Evolutionary conservation across 225 moss, liverwort and hornwort species (phyloP).

Genomic region (Marchantia paleacea): DNA sequence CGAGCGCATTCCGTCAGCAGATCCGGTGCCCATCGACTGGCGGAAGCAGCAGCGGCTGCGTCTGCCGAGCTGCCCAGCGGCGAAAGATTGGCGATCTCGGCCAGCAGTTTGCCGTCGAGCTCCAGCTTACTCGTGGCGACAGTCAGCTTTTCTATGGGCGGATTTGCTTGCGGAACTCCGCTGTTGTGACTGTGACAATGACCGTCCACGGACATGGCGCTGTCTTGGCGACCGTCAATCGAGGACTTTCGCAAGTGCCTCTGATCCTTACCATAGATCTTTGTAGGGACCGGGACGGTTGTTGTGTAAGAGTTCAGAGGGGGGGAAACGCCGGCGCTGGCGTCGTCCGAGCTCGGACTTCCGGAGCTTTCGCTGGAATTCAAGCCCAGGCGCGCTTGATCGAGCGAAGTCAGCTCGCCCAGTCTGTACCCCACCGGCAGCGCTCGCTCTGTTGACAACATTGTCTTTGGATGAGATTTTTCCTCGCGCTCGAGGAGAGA

Average conservation of each 20-base stretch:
- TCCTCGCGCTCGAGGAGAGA: too few species aligned
- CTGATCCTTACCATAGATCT: background rate
- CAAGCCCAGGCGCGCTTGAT: background rate
- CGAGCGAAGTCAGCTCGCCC: background rate
- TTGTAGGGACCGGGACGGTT: background rate
- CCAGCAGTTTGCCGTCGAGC: conserved; percentile 43
- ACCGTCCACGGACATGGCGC: background rate
- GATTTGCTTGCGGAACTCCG: background rate
- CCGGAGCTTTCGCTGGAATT: conserved; percentile 5
- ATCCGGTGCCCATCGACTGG: conserved; percentile 36
- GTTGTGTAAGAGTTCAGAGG: background rate
- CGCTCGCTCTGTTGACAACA: background rate
- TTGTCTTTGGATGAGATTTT: background rate
- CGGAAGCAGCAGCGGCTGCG: background rate
- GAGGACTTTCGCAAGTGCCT: background rate
- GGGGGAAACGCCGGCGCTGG: background rate
- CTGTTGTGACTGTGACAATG: background rate
- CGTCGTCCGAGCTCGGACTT: conserved; percentile 1
- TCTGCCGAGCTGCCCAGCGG: conserved; percentile 5
- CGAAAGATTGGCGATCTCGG: conserved; percentile 37
- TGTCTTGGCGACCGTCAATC: background rate
- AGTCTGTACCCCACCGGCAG: background rate
- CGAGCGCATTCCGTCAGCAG: conserved; percentile 55
- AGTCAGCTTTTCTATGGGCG: background rate
- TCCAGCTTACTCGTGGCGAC: conserved; percentile 15